phyloP scores from a whole-genome alignment of 2,329 filamentous ascomycete genomes.

The Cadophora sp. region DNA sequence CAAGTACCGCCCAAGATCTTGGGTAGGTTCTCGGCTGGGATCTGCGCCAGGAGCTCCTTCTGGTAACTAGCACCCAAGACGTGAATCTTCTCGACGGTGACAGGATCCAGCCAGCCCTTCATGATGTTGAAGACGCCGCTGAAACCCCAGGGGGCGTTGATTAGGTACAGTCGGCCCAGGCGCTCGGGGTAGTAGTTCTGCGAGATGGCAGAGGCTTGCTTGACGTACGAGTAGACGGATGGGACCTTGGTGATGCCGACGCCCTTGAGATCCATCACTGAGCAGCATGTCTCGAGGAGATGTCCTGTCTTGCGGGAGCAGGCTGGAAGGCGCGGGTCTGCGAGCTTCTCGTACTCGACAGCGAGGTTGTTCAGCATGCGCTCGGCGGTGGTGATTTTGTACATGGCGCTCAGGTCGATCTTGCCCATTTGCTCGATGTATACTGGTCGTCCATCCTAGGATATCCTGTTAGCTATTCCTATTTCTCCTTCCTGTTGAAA shows the following conservation, averaged over 20 bases:
- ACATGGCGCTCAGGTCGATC: conserved; percentile 88
- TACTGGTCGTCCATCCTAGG: conserved; percentile 89
- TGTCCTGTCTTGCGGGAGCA: conserved; percentile 91
- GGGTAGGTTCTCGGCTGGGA: conserved; percentile 89
- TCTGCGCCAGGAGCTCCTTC: conserved; percentile 81
- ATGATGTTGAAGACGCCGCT: conserved; percentile 82
- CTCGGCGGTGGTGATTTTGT: conserved; percentile 89
- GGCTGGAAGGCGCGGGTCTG: conserved; percentile 90
- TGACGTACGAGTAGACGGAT: conserved; percentile 88
- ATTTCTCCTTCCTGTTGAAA: not conserved
- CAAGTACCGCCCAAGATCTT: conserved; percentile 85
- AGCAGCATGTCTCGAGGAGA: conserved; percentile 97
- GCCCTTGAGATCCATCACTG: conserved; percentile 97
- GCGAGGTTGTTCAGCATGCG: conserved; percentile 97
- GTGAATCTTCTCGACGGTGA: conserved; percentile 96
- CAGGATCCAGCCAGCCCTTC: conserved; percentile 94
- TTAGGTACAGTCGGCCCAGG: conserved; percentile 92
- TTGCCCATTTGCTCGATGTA: conserved; percentile 97
- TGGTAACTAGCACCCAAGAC: conserved; percentile 84
- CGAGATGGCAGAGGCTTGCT: conserved; percentile 83
- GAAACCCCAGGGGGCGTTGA: conserved; percentile 98
- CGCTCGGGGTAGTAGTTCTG: conserved; percentile 99
- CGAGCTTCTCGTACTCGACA: conserved; percentile 95
- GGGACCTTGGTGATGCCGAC: conserved; percentile 83
- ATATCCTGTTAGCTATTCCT: conserved; percentile 27